phyloP scores from a whole-genome alignment of 176 grass and related monocot genomes.

The Oryza glaberrima region DNA sequence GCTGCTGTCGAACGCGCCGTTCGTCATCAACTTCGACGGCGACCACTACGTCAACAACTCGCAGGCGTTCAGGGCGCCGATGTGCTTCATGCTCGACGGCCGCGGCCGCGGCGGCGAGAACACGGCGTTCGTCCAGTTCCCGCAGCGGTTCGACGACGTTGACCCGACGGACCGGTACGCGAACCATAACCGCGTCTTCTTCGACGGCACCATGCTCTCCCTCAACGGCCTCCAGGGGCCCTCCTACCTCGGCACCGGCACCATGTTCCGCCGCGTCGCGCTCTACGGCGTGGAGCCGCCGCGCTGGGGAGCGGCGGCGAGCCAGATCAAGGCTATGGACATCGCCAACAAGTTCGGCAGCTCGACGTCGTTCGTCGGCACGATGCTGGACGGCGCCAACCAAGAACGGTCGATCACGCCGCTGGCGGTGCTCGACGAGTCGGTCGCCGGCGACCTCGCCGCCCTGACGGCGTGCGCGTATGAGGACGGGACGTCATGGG shows the following conservation, averaged over 20 bases:
- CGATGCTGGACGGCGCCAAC: slow-evolving; percentile 5
- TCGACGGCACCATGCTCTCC: too few relatives aligned
- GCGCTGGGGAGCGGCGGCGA: too few relatives aligned
- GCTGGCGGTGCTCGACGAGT: not conserved
- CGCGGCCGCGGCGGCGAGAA: too few relatives aligned
- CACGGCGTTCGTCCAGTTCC: too few relatives aligned
- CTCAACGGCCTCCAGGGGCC: too few relatives aligned
- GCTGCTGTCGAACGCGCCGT: slow-evolving; percentile 54
- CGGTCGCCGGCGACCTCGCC: not conserved
- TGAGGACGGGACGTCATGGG: slow-evolving; percentile 43
- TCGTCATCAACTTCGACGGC: slow-evolving; percentile 55
- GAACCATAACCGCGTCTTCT: too few relatives aligned
- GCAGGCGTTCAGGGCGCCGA: not conserved
- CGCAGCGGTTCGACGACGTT: too few relatives aligned
- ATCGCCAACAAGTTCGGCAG: slow-evolving; percentile 9
- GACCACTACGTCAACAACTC: slow-evolving; percentile 59
- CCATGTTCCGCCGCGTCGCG: too few relatives aligned
- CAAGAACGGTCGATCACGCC: slow-evolving; percentile 31
- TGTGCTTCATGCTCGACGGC: slow-evolving; percentile 54
- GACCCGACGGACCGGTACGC: too few relatives aligned
- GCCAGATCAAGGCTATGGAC: too few relatives aligned
- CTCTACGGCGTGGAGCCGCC: too few relatives aligned
- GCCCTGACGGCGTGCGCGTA: slow-evolving; percentile 43
- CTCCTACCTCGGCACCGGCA: too few relatives aligned
- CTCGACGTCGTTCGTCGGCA: slow-evolving; percentile 15